phyloP scores from a whole-genome alignment of 805 yeast species.

The Myxozyma geophila region DNA sequence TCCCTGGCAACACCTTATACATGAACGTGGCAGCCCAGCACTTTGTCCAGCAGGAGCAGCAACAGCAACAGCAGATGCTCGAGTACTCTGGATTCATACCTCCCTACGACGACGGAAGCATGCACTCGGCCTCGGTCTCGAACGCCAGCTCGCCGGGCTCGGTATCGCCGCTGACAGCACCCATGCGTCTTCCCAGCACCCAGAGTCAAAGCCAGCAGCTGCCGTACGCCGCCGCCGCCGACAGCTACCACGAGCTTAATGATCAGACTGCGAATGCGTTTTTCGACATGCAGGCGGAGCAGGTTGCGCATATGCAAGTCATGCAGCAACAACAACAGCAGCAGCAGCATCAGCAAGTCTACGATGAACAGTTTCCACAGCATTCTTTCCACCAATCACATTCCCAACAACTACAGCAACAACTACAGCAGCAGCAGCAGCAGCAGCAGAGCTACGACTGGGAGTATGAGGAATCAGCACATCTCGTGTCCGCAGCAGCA shows the following conservation, averaged over 20 bases:
- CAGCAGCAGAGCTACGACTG: neutral
- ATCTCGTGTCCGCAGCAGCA: neutral
- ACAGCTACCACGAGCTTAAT: neutral
- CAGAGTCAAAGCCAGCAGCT: no score
- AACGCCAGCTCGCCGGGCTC: constrained; percentile 6
- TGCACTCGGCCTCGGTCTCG: constrained; percentile 9
- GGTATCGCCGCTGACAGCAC: constrained; percentile 3
- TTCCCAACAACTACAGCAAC: constrained; percentile 1
- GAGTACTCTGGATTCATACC: neutral
- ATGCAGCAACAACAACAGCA: constrained; percentile 4
- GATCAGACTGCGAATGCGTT: neutral
- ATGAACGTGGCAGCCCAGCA: neutral
- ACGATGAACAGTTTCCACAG: neutral
- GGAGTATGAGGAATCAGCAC: neutral
- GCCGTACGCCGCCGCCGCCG: no score
- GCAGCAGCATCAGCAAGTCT: neutral
- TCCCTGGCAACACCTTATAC: neutral
- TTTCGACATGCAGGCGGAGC: neutral
- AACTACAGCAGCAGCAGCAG: neutral
- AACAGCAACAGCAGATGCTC: constrained; percentile 5
- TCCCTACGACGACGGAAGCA: constrained; percentile 3
- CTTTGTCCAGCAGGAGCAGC: constrained; percentile 5
- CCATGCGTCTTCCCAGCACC: neutral
- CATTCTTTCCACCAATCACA: neutral
- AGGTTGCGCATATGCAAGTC: neutral